Evolutionary conservation across 2,329 filamentous ascomycete genomes (phyloP).

Genomic region (Catunica adiposa): DNA sequence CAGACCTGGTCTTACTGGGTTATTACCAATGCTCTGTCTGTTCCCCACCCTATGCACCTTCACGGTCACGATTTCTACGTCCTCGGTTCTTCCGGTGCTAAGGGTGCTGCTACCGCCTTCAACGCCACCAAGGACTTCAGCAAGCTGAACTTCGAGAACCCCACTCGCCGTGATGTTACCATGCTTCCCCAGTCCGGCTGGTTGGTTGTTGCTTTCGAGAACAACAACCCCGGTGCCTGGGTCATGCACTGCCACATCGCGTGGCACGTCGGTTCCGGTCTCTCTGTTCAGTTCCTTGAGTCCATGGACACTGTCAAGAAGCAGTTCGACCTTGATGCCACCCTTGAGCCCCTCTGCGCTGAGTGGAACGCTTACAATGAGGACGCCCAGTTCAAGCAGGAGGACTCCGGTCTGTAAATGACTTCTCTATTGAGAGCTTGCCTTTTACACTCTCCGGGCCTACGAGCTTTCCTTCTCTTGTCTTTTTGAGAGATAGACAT

Average conservation of each 20-base stretch:
- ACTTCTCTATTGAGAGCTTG: not conserved
- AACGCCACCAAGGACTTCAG: slow-evolving; percentile 20
- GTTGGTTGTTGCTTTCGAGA: slow-evolving; percentile 33
- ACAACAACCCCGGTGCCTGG: slow-evolving; percentile 36
- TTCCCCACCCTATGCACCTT: slow-evolving; percentile 32
- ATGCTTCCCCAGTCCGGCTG: slow-evolving; percentile 29
- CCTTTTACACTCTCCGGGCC: not conserved
- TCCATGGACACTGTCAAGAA: slow-evolving; percentile 12
- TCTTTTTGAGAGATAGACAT: slow-evolving; percentile 10
- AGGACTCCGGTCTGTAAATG: slow-evolving; percentile 15
- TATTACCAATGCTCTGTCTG: slow-evolving; percentile 18
- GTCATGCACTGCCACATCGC: slow-evolving; percentile 39
- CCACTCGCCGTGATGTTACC: slow-evolving; percentile 35
- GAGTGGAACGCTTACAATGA: slow-evolving; percentile 15
- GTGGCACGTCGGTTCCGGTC: slow-evolving; percentile 39
- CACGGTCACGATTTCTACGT: slow-evolving; percentile 34
- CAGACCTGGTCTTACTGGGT: slow-evolving; percentile 22
- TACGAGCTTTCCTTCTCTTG: not conserved
- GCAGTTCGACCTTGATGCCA: slow-evolving; percentile 12
- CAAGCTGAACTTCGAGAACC: slow-evolving; percentile 30
- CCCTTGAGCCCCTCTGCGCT: slow-evolving; percentile 13
- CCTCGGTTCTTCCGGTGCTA: slow-evolving; percentile 19
- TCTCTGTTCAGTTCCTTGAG: slow-evolving; percentile 34
- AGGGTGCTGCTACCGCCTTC: slow-evolving; percentile 15
- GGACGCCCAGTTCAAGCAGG: slow-evolving; percentile 14